Conservation (phyloP, 768 basidiomycete species). For the Suillus spraguei region DNA sequence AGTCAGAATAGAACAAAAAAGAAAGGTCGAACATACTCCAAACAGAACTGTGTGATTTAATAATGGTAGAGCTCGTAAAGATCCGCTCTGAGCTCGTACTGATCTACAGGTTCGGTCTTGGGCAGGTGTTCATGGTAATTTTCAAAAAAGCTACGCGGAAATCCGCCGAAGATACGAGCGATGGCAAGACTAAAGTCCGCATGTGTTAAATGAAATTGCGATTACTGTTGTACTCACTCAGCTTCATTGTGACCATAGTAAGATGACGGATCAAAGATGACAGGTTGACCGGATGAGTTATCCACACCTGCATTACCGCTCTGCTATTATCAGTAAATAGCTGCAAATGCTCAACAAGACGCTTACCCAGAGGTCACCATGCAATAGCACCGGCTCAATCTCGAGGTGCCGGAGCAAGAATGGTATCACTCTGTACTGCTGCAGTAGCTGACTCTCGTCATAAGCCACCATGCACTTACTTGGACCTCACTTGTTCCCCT, state of each 20-base stretch:
- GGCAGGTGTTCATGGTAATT: conserved; percentile 65
- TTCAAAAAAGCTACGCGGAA: conserved; percentile 62
- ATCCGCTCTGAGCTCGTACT: conserved; percentile 64
- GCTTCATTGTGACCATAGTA: conserved; percentile 83
- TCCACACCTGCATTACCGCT: conserved; percentile 76
- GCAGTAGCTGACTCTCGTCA: not conserved
- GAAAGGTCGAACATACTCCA: conserved; percentile 51
- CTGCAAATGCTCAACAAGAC: conserved; percentile 11
- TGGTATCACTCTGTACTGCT: conserved; percentile 65
- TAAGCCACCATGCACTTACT: conserved; percentile 36
- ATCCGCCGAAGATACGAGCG: conserved; percentile 79
- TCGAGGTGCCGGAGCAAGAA: conserved; percentile 59
- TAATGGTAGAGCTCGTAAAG: conserved; percentile 85
- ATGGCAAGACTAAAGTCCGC: conserved; percentile 60
- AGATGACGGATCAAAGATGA: conserved; percentile 79
- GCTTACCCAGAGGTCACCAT: conserved; percentile 79
- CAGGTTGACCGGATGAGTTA: conserved; percentile 50
- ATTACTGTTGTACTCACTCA: conserved; percentile 53
- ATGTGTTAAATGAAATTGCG: not conserved
- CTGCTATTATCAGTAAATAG: conserved; percentile 36
- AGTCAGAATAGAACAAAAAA: conserved; percentile 4
- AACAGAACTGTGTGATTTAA: conserved; percentile 81
- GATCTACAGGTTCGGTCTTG: conserved; percentile 63
- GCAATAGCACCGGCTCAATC: conserved; percentile 69
- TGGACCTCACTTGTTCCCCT: conserved; percentile 49